Evolutionary conservation across 1,139 yeast species (phyloP).

Genomic region (Nakaseomyces uthaithaninus): DNA sequence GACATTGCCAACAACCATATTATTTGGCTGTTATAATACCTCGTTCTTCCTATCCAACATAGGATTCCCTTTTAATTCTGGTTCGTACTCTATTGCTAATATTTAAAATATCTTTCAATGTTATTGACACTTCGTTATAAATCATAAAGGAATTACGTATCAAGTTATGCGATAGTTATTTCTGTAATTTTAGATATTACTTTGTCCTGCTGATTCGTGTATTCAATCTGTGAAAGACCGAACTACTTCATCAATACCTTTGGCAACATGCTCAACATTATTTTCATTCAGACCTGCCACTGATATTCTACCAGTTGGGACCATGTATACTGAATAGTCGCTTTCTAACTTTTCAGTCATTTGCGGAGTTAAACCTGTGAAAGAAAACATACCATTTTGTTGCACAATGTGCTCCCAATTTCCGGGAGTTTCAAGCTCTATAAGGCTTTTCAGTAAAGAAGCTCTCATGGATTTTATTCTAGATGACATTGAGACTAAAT

Average conservation of each 20-base stretch:
- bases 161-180: background rate
- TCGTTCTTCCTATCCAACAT: too few relatives aligned
- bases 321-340: conserved; percentile 71
- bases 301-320: conserved; percentile 82
- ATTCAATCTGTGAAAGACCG: too few relatives aligned
- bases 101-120: too few relatives aligned
- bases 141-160: too few relatives aligned
- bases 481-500: conserved; percentile 80
- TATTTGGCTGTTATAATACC: too few relatives aligned
- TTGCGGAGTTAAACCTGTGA: conserved; percentile 72
- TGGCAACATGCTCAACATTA: conserved; percentile 74
- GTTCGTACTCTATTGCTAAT: too few relatives aligned
- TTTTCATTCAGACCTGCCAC: conserved; percentile 85
- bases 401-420: conserved; percentile 87
- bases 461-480: conserved; percentile 75
- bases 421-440: conserved; percentile 68
- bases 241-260: conserved; percentile 78
- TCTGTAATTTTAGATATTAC: background rate
- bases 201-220: background rate
- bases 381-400: conserved; percentile 96
- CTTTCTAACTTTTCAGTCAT: conserved; percentile 75
- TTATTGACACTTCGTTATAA: too few relatives aligned
- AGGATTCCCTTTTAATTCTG: too few relatives aligned
- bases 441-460: conserved; percentile 53
- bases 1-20: too few relatives aligned